These are phyloP conservation scores for Clarkia xantiana DNA, from an alignment of 345 rosid genomes.

Conservation along the genomic window DNA sequence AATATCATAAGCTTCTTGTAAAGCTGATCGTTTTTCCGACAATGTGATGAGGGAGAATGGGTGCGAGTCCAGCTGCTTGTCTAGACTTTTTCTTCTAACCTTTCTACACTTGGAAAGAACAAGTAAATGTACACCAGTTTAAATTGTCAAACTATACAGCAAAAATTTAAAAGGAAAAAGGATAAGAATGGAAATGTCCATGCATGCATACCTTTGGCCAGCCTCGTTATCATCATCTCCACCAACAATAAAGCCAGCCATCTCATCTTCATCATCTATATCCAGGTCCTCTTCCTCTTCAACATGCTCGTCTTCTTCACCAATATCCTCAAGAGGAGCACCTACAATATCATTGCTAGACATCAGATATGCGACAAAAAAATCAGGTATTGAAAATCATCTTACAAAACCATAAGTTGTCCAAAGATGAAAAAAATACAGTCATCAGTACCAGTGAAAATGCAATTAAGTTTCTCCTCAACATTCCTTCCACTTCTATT, in stretches of 20 bases:
- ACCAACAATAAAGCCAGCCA: constrained; percentile 91
- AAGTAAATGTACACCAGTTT: background rate
- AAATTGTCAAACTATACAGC: background rate
- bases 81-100: constrained; percentile 47
- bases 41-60: no score
- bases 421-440: constrained; percentile 25
- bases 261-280: constrained; percentile 85
- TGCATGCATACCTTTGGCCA: constrained; percentile 36
- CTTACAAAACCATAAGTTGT: background rate
- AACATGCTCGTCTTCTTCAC: constrained; percentile 70
- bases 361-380: no score
- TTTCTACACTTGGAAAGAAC: constrained; percentile 44
- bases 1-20: constrained; percentile 83
- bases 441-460: constrained; percentile 71
- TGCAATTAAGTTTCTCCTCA: constrained; percentile 66
- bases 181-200: background rate
- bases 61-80: constrained; percentile 63
- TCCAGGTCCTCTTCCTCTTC: constrained; percentile 77
- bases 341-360: constrained; percentile 21
- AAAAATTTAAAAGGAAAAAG: background rate
- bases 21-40: no score
- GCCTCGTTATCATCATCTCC: constrained; percentile 73
- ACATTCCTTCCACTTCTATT: constrained; percentile 56
- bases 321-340: constrained; percentile 60
- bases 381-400: background rate